phyloP scores from a whole-genome alignment of 192 early-diverging fungal genomes.

The Rhizophagus clarus region DNA sequence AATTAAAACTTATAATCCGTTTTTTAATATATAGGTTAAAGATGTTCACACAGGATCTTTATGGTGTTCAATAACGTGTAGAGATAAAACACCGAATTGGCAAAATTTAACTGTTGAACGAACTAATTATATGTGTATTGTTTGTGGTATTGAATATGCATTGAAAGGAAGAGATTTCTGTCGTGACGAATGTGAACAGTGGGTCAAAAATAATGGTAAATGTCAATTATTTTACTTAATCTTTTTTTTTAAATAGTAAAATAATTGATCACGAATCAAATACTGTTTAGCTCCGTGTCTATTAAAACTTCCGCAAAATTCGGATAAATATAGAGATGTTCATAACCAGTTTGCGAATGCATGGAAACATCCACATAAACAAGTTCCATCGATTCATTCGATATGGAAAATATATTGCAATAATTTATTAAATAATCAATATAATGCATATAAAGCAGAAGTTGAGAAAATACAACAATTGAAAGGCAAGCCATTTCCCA shows the following conservation, averaged over 20 bases:
- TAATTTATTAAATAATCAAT: background rate
- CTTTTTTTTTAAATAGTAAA: background rate
- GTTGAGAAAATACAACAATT: constrained; percentile 29
- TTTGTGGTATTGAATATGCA: background rate
- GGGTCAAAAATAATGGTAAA: constrained; percentile 1
- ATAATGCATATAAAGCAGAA: constrained; percentile 28
- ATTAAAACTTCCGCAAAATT: constrained; percentile 2
- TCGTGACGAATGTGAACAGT: background rate
- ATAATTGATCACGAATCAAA: background rate
- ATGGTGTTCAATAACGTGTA: constrained; percentile 12
- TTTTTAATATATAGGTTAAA: constrained; percentile 1
- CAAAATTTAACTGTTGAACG: background rate
- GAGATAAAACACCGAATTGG: constrained; percentile 19
- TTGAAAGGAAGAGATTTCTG: constrained; percentile 14
- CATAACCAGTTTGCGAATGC: constrained; percentile 20
- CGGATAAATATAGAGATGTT: constrained; percentile 26
- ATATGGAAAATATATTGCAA: constrained; percentile 31
- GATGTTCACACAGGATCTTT: background rate
- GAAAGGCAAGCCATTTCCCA: constrained; percentile 26
- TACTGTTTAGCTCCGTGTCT: constrained; percentile 18
- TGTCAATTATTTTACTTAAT: background rate
- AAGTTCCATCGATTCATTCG: constrained; percentile 11
- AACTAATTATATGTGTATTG: constrained; percentile 1
- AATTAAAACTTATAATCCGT: background rate
- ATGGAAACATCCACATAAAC: constrained; percentile 34